phyloP scores from a whole-genome alignment of 73 alveolate genomes.

The Paramecium octaurelia region DNA sequence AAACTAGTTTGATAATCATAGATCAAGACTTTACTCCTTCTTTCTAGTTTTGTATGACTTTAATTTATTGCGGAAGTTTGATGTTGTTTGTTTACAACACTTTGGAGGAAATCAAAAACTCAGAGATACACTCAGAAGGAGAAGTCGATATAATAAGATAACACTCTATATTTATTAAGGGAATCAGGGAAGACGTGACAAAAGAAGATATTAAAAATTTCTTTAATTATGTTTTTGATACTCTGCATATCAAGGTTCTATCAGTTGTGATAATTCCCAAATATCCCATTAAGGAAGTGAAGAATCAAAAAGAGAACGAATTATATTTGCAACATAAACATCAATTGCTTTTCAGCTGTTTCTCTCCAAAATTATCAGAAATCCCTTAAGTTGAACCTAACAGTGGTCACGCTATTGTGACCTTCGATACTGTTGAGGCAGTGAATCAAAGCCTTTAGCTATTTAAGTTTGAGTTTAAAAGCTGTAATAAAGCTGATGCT shows the following conservation, averaged over 20 bases:
- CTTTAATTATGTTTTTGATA: not conserved
- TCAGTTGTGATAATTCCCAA: not conserved
- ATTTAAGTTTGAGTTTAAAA: not conserved
- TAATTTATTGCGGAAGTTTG: not conserved
- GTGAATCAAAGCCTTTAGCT: constrained; percentile 51
- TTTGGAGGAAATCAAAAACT: not conserved
- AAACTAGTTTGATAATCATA: not conserved
- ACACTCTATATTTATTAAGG: not conserved
- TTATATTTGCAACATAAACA: not conserved
- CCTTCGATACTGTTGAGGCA: constrained; percentile 78
- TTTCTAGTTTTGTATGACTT: not conserved
- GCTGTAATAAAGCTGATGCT: constrained; percentile 37
- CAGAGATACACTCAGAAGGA: not conserved
- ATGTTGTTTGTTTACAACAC: not conserved
- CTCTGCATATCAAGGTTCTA: not conserved
- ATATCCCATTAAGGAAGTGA: constrained; percentile 8
- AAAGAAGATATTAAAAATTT: not conserved
- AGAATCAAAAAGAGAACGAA: not conserved
- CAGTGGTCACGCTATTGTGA: constrained; percentile 90
- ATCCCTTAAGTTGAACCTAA: constrained; percentile 29
- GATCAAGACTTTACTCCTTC: constrained; percentile 17
- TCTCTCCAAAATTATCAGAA: not conserved
- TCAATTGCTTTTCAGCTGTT: not conserved
- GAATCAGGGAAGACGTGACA: not conserved
- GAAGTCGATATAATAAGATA: not conserved